These are phyloP conservation scores for Entomophthora muscae DNA, from an alignment of 371 early-diverging fungal species.

Conservation along the genomic window DNA sequence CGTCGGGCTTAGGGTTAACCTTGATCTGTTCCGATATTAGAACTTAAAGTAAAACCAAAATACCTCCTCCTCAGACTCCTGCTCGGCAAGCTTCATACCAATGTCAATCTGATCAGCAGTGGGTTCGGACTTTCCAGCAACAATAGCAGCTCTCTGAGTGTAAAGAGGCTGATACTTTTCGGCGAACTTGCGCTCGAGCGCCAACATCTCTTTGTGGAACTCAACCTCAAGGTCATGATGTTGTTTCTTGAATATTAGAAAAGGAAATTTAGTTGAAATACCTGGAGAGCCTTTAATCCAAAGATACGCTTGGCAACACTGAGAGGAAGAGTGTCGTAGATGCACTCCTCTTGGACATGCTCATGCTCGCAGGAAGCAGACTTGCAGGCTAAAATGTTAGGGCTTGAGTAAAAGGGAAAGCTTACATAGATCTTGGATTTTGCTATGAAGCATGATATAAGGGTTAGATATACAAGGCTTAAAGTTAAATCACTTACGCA, in stretches of 20 bases:
- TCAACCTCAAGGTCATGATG: slow-evolving; percentile 59
- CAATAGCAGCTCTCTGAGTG: slow-evolving; percentile 50
- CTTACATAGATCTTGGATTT: too few species aligned
- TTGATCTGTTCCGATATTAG: not conserved
- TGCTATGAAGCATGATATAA: too few species aligned
- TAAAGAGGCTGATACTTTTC: slow-evolving; percentile 62
- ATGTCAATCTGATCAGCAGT: slow-evolving; percentile 59
- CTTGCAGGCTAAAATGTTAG: too few species aligned
- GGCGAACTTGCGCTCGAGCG: slow-evolving; percentile 82
- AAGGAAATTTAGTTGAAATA: not conserved
- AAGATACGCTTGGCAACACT: slow-evolving; percentile 62
- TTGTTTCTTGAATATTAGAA: slow-evolving; percentile 28
- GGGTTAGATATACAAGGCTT: too few species aligned
- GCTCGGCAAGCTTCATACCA: slow-evolving; percentile 36
- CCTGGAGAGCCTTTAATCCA: slow-evolving; percentile 34
- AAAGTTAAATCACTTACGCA: too few species aligned
- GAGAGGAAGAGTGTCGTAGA: slow-evolving; percentile 37
- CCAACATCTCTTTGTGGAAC: slow-evolving; percentile 75
- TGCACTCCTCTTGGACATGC: not conserved
- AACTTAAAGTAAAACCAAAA: slow-evolving; percentile 16
- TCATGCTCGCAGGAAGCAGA: too few species aligned
- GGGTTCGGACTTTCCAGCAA: slow-evolving; percentile 65
- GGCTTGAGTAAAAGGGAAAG: too few species aligned
- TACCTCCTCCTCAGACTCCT: slow-evolving; percentile 12
- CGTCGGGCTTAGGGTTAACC: slow-evolving; percentile 12